phyloP scores from a whole-genome alignment of 352 stramenopile genomes.

The Pythium oligandrum region DNA sequence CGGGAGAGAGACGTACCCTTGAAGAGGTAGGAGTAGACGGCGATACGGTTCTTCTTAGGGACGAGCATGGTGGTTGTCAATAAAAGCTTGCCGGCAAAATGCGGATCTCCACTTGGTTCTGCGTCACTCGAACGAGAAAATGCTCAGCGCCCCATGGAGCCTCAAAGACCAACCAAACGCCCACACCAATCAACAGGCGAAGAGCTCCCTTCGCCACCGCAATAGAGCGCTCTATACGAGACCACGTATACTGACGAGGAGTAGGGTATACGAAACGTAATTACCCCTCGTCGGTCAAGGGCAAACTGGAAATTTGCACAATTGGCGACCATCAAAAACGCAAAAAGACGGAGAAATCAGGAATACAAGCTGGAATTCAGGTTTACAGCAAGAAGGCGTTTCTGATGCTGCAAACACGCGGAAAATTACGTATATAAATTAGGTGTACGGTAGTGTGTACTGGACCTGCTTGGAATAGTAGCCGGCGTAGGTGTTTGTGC shows the following conservation, averaged over 20 bases:
- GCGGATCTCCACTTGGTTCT: slow-evolving; percentile 81
- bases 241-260: not conserved
- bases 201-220: not conserved
- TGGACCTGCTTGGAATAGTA: too few species aligned
- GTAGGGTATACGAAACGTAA: not conserved
- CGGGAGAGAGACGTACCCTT: slow-evolving; percentile 56
- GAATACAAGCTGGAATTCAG: too few species aligned
- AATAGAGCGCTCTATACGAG: not conserved
- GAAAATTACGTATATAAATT: too few species aligned
- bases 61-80: slow-evolving; percentile 85
- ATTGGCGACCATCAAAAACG: not conserved
- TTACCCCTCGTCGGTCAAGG: slow-evolving; percentile 1
- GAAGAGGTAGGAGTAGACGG: slow-evolving; percentile 98
- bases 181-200: slow-evolving; percentile 3
- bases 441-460: too few species aligned
- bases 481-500: too few species aligned
- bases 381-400: too few species aligned
- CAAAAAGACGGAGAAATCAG: too few species aligned
- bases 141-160: slow-evolving; percentile 1
- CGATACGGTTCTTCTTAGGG: slow-evolving; percentile 98
- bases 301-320: slow-evolving; percentile 3
- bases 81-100: slow-evolving; percentile 87
- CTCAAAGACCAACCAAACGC: slow-evolving; percentile 4
- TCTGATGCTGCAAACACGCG: too few species aligned
- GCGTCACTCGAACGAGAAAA: slow-evolving; percentile 23